A percentile compares a stretch with the other conserved stretches of the same genome.
Evolutionary conservation across 1,139 yeast species (phyloP).

Genomic region (Williopsis jadinii): DNA sequence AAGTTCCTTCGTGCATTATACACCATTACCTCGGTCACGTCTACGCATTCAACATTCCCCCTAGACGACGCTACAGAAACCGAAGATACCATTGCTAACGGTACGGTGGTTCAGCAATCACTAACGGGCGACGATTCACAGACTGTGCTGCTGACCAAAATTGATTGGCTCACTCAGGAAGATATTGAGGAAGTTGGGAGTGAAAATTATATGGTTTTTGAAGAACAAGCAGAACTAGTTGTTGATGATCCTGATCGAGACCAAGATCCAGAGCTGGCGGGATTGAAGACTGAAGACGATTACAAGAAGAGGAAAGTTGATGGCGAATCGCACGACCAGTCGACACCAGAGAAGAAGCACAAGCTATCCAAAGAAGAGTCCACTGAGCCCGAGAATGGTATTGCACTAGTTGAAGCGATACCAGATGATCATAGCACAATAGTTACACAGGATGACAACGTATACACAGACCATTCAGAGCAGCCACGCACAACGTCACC

Average conservation of each 20-base stretch:
- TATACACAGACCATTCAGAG: neutral
- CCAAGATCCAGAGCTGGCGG: conserved; percentile 7
- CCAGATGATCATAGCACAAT: too few species aligned
- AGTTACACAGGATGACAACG: too few species aligned
- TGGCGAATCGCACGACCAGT: neutral
- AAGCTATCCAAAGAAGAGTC: conserved; percentile 11
- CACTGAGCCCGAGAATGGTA: neutral
- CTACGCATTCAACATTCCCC: conserved; percentile 25
- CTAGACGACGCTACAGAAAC: neutral
- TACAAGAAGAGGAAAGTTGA: conserved; percentile 10
- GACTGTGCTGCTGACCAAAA: conserved; percentile 31
- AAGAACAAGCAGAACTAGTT: conserved; percentile 5
- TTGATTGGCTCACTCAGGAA: conserved; percentile 39
- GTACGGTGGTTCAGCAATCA: conserved; percentile 2
- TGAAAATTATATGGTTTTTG: conserved; percentile 11
- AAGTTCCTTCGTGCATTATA: conserved; percentile 33
- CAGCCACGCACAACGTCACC: conserved; percentile 11
- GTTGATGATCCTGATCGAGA: conserved; percentile 10
- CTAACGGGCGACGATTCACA: conserved; percentile 20
- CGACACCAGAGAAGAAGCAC: conserved; percentile 13
- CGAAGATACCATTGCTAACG: conserved; percentile 1
- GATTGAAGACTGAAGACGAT: conserved; percentile 2
- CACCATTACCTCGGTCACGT: conserved; percentile 27
- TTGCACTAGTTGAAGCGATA: neutral
- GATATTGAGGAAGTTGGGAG: conserved; percentile 26